phyloP scores from a whole-genome alignment of 1,139 yeast species.

The Magnusiomyces sp. region DNA sequence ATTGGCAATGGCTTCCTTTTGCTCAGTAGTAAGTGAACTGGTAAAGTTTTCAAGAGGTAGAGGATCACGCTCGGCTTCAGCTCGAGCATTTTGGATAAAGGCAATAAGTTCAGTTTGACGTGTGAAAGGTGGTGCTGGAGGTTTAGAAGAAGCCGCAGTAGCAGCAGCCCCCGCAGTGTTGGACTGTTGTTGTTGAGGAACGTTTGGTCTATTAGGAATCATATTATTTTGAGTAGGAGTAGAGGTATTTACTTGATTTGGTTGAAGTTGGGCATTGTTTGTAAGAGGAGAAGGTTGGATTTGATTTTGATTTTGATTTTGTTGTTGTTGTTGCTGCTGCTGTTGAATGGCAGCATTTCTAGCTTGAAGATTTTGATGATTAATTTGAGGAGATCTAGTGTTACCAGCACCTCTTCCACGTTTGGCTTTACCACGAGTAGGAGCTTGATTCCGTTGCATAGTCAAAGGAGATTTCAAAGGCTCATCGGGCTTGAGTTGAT shows the following conservation, averaged over 20 bases:
- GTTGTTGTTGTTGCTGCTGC: not conserved
- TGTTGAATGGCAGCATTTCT: not conserved
- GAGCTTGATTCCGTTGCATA: not conserved
- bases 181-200: too few relatives aligned
- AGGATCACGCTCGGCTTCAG: too few relatives aligned
- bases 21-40: too few relatives aligned
- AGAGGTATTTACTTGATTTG: not conserved
- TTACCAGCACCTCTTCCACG: conserved; percentile 2
- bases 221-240: not conserved
- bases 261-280: not conserved
- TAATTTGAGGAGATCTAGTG: conserved; percentile 2
- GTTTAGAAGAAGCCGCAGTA: too few relatives aligned
- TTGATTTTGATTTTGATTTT: not conserved
- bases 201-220: too few relatives aligned
- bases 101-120: too few relatives aligned
- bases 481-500: not conserved
- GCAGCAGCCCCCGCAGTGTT: too few relatives aligned
- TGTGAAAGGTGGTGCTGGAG: too few relatives aligned
- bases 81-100: too few relatives aligned
- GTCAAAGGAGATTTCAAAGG: not conserved
- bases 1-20: too few relatives aligned
- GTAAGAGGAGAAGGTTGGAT: not conserved
- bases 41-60: too few relatives aligned
- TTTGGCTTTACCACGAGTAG: conserved; percentile 2
- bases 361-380: conserved; percentile 2